Base-by-base conservation (phyloP, 208 protist species). In the Leishmania gerbilli region DNA sequence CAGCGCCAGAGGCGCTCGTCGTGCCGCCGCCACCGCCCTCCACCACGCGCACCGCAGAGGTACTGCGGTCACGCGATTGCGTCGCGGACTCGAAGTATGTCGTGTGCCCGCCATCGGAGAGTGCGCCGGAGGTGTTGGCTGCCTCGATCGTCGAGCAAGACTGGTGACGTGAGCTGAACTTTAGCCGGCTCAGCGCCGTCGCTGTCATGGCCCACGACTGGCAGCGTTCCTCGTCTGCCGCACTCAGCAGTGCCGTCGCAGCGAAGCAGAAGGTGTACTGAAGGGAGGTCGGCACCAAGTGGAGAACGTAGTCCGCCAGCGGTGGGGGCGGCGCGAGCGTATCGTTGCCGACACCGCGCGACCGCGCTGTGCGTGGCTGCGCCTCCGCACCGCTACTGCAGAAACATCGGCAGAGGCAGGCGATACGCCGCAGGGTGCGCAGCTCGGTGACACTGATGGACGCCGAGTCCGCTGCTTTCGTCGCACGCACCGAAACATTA, bases 261-360 rank as follows among this genome's bases (percentile, higher is more conserved):
- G 85, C 89, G 58, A 75, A 81, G 76, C 90, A 91, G 82, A 93
- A 93, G 37, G 83, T 83, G 68, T 89, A 77, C 47, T 83, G 79
- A 53, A 91, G 75, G 40, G 81, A 79, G 8, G 84, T 80, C 3
- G 81, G 77, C 31, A 77, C 67, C 37, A 86, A 56, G 40, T 83
- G 83, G 17, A 84, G 80, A n/a, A 92, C 62, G 72, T 83, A 75
- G 67, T 88, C 75, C 13, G 81, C 69, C 47, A 79, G 75, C 3
- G 76, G 81, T 15, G 64, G 64, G 49, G 76, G 78, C 55, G 83
- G 85, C 51, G 27, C 64, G 40, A 76, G 37, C 7, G 83, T 72
- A 6, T 77, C 79, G 62, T 45, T 31, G 42, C 79, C 51, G 62
- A 71, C 27, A 19, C 40, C 75, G 53, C 40, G 60, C 24, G 53